Base-by-base conservation (phyloP, 768 basidiomycete species). In the Pulveroboletus ravenelii region DNA sequence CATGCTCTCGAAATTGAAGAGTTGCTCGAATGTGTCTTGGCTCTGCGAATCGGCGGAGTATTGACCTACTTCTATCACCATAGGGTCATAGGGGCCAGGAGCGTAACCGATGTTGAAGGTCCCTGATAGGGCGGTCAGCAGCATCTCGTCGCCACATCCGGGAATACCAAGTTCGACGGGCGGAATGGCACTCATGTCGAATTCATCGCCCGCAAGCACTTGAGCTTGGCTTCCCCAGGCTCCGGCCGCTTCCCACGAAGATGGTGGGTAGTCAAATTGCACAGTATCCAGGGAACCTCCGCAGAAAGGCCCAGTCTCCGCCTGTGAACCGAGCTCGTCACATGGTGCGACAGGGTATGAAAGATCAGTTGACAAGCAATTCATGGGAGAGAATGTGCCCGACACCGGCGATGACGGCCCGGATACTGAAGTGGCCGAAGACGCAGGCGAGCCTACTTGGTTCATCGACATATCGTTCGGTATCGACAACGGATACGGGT, bases 181-280 rank as follows among this genome's bases (percentile, higher is more conserved):
- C 2, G 83, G 84, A 55, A 87, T 87, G 20, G 81, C 70, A 56
- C 60, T 68, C 55, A 87, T 65, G 60, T 86, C 84, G 62, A 86
- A 87, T 67, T 87, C 85, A 63, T 84, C 81, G 48, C 74, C 76
- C 35, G 70, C 70, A 40, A 86, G 68, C 48, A 71, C 56, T 43
- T 69, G 64, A 56, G 55, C 20, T 58, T 74, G 52, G 63, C 60
- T 61, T 7, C 62, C 64, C 72, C 73, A 74, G 47, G 68, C 50
- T 27, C 61, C 47, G 29, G 60, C 55, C 6, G 62, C 48, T 3
- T 63, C 64, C 68, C 71, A 74, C 43, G 66, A 56, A 52, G 65
- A 72, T 1, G 59, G 45, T 30, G 62, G 43, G 38, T 70, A 71
- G 14, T 58, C 66, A 32, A 69, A 57, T 17, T 61, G 67, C 17